Conservation (phyloP, 1,139 yeast genomes). For the Saccharomyces hybrid region DNA sequence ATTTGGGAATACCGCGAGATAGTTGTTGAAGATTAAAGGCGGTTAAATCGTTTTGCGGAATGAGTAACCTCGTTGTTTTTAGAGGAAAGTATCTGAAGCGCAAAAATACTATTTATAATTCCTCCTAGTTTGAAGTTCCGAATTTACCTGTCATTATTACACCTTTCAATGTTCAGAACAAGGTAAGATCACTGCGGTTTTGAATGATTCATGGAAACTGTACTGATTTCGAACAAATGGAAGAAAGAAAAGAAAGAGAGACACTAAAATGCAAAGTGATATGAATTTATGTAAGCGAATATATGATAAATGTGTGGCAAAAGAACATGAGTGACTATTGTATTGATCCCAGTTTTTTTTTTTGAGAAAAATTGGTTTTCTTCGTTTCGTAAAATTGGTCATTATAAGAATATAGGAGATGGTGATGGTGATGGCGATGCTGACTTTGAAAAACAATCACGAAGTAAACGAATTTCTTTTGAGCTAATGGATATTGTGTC, state of each 20-base stretch:
- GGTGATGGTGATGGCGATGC: neutral
- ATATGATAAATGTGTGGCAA: neutral
- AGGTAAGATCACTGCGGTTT: too few species aligned
- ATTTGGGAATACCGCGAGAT: too few species aligned
- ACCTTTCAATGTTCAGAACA: too few species aligned
- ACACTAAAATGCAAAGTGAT: neutral
- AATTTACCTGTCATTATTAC: too few species aligned
- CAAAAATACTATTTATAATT: too few species aligned
- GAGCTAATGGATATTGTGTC: neutral
- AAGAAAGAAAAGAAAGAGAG: neutral
- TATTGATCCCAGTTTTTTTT: neutral
- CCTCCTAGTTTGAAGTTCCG: too few species aligned
- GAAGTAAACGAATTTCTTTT: neutral
- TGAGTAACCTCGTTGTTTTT: too few species aligned
- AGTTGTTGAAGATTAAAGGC: too few species aligned
- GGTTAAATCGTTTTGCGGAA: too few species aligned
- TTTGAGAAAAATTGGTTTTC: neutral
- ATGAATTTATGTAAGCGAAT: neutral
- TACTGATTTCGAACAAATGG: neutral
- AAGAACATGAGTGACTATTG: neutral
- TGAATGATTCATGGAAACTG: neutral
- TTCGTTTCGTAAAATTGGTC: neutral
- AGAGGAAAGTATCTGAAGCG: too few species aligned
- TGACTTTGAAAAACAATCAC: neutral
- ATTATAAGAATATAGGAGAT: neutral